Conservation (phyloP, 768 basidiomycete genomes). For the Rhodotorula sphaerocarpa region DNA sequence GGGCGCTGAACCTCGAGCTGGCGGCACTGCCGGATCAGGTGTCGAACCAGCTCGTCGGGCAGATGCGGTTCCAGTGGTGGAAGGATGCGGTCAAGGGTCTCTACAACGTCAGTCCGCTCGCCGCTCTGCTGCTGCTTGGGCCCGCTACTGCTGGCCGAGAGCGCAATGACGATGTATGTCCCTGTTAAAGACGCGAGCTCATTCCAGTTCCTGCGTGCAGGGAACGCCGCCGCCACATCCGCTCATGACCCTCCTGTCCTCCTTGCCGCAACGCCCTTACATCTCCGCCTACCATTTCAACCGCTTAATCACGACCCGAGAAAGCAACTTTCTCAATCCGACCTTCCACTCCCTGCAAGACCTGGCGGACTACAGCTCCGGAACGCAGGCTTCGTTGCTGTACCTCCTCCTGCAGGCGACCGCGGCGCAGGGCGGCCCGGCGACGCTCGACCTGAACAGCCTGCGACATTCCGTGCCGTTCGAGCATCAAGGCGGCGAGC, state of each 20-base stretch:
- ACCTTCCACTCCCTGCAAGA: slow-evolving; percentile 31
- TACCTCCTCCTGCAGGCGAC: slow-evolving; percentile 32
- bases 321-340: slow-evolving; percentile 32
- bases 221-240: slow-evolving; percentile 31
- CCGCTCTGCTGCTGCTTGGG: not conserved
- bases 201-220: slow-evolving; percentile 3
- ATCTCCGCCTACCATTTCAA: slow-evolving; percentile 36
- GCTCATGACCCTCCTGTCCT: slow-evolving; percentile 18
- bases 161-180: too few species aligned
- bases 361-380: slow-evolving; percentile 33
- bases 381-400: slow-evolving; percentile 26
- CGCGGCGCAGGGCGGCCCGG: not conserved
- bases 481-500: slow-evolving; percentile 26
- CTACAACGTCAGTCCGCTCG: slow-evolving; percentile 31
- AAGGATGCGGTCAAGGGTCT: slow-evolving; percentile 33
- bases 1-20: slow-evolving; percentile 38
- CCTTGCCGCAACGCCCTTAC: slow-evolving; percentile 15
- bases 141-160: too few species aligned
- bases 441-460: not conserved
- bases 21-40: slow-evolving; percentile 35
- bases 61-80: slow-evolving; percentile 39
- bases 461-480: slow-evolving; percentile 25
- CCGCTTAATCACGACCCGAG: slow-evolving; percentile 31
- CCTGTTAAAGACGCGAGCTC: not conserved
- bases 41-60: slow-evolving; percentile 31